These are phyloP conservation scores for Aureobasidium sp. DNA, from an alignment of 2,329 filamentous ascomycete genomes.

Conservation along the genomic window DNA sequence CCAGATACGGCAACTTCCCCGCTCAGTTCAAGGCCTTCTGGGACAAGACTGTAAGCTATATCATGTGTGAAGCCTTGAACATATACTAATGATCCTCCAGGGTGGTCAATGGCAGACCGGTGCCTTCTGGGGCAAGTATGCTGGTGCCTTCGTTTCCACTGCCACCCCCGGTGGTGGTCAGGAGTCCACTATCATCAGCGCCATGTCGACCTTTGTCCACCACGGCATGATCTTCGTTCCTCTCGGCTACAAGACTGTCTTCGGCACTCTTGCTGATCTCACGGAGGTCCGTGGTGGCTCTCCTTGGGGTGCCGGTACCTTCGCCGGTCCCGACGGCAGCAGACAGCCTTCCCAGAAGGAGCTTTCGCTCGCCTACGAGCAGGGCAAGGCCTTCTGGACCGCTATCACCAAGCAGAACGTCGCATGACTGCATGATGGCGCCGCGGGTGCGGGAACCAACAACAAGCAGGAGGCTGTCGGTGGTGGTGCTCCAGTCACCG, in stretches of 20 bases:
- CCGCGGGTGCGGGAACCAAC: constrained; percentile 22
- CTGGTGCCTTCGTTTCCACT: constrained; percentile 85
- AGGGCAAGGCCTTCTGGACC: constrained; percentile 81
- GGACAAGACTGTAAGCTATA: constrained; percentile 60
- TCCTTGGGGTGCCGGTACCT: constrained; percentile 92
- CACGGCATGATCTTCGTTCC: constrained; percentile 98
- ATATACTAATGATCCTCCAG: background rate
- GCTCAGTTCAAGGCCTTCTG: constrained; percentile 92
- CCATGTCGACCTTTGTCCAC: constrained; percentile 80
- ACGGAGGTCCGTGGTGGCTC: constrained; percentile 75
- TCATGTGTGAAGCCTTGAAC: background rate
- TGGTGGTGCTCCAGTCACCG: constrained; percentile 11
- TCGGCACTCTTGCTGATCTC: constrained; percentile 60
- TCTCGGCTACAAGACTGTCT: constrained; percentile 78
- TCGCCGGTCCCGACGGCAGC: constrained; percentile 66
- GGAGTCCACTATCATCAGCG: constrained; percentile 72
- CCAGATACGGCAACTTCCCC: constrained; percentile 89
- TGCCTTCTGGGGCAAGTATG: constrained; percentile 66
- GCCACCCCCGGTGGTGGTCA: constrained; percentile 80
- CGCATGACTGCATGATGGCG: constrained; percentile 67
- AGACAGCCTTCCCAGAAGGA: constrained; percentile 71
- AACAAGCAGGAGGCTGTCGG: constrained; percentile 16
- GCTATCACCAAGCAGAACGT: constrained; percentile 55
- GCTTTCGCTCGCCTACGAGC: constrained; percentile 67
- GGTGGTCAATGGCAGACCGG: constrained; percentile 71